Evolutionary conservation across 140 eudicot species (phyloP), one percentile per base, ranked within the genome.

Genomic region (Cichorium intybus): DNA sequence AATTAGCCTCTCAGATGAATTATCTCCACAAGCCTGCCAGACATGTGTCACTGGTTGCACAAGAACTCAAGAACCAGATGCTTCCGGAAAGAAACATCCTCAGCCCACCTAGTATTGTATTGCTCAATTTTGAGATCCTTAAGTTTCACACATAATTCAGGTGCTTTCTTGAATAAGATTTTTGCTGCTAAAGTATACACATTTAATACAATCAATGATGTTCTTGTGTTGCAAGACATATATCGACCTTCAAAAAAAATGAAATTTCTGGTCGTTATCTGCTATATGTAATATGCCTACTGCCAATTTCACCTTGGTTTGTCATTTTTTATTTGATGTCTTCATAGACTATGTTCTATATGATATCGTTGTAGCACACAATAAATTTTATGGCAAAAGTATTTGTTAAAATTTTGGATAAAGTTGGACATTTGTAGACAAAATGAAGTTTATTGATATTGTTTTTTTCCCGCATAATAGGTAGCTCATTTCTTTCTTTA

Each of bases 1-100:
- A 26, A 80, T 93, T 47, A 80, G 82, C 56, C 57, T 88, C 26
- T 75, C 88, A 14, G 89, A 85, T 27, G 72, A 75, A 33, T n/a
- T 74, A 7, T 31, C 87, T 33, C 62, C 93, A 35, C 64, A 85
- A 20, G 77, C 77, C 52, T 74, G 84, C 60, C 76, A 48, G 24
- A 66, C 92, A 10, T 84, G 93, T 73, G 22, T 21, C n/a, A 43
- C 80, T 6, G 79, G 61, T 51, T 76, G 80, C 71, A 21, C 64
- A 2, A 68, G 35, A 58, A 51, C 70, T 56, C 87, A 69, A 68
- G 74, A 72, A 66, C 47, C 84, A 23, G 69, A 63, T 59, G 43
- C 31, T 54, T 27, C 78, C 22, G 76, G 63, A 52, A 80, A 73
- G 70, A 76, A 74, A 64, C 77, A 80, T 43, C 48, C 64, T 56